phyloP scores from a whole-genome alignment of 1,139 yeast genomes.

The Scheffersomyces illinoinensis region DNA sequence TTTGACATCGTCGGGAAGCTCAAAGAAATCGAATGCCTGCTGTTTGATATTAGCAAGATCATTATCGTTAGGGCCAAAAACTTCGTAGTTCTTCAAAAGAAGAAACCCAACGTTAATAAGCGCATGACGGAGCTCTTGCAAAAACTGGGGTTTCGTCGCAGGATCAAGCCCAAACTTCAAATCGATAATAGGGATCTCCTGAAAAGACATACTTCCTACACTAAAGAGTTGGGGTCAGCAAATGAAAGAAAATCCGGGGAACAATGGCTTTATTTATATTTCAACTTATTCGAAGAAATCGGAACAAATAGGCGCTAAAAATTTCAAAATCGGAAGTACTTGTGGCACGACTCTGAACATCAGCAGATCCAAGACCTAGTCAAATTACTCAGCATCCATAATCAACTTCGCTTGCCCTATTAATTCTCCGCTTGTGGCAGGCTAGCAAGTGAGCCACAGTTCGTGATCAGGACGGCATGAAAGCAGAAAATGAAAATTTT shows the following conservation, averaged over 20 bases:
- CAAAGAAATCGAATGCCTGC: slow-evolving; percentile 52
- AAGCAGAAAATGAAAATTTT: not conserved
- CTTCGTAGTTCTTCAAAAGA: slow-evolving; percentile 45
- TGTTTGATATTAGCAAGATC: slow-evolving; percentile 42
- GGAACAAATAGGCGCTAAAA: not conserved
- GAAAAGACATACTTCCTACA: slow-evolving; percentile 19
- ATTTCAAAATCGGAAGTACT: not conserved
- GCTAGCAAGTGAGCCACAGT: not conserved
- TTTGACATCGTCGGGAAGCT: slow-evolving; percentile 54
- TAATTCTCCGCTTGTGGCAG: not conserved
- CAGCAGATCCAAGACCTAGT: not conserved
- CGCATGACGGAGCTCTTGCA: slow-evolving; percentile 51
- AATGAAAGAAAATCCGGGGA: not conserved
- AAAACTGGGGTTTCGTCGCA: slow-evolving; percentile 42
- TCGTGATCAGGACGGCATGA: not conserved
- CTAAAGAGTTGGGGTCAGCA: not conserved
- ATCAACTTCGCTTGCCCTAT: not conserved
- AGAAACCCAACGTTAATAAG: slow-evolving; percentile 64
- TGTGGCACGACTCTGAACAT: not conserved
- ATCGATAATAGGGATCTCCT: slow-evolving; percentile 38
- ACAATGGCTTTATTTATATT: not conserved
- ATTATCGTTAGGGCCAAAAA: slow-evolving; percentile 30
- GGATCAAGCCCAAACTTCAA: slow-evolving; percentile 34
- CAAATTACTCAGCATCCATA: not conserved
- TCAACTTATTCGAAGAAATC: not conserved